phyloP scores from a whole-genome alignment of 1,284 basidiomycete species.

The Anthracocystis panici-leucophaei region DNA sequence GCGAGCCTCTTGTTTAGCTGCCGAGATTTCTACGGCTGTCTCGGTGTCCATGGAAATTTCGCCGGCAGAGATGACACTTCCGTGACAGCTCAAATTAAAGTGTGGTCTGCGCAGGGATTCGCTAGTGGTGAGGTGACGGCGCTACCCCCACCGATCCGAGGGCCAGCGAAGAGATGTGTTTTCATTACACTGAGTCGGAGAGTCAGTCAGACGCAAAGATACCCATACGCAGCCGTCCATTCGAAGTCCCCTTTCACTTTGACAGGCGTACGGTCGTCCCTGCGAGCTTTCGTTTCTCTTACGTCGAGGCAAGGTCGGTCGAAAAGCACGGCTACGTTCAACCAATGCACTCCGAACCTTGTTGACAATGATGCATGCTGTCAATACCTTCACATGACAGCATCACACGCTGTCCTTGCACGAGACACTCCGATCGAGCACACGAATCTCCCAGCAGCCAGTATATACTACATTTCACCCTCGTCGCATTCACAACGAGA shows the following conservation, averaged over 20 bases:
- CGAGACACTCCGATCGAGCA: no score
- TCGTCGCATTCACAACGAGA: not conserved
- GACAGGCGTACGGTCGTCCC: no score
- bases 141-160: slow-evolving; percentile 1
- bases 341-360: not conserved
- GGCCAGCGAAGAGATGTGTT: not conserved
- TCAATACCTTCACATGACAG: not conserved
- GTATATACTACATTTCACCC: not conserved
- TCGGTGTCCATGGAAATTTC: not conserved
- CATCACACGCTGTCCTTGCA: not conserved
- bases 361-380: not conserved
- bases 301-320: not conserved
- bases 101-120: not conserved
- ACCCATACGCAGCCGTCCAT: not conserved
- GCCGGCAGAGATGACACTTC: slow-evolving; percentile 5
- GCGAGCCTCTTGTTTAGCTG: slow-evolving; percentile 2
- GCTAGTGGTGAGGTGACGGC: not conserved
- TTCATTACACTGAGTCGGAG: not conserved
- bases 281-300: not conserved
- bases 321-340: not conserved
- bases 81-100: not conserved
- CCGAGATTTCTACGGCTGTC: slow-evolving; percentile 1
- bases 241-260: not conserved
- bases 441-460: not conserved
- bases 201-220: no score